A percentile compares a stretch with the other conserved stretches of the same genome.
phyloP scores from a whole-genome alignment of 2,329 filamentous ascomycete species.

The Xylaria sp. region DNA sequence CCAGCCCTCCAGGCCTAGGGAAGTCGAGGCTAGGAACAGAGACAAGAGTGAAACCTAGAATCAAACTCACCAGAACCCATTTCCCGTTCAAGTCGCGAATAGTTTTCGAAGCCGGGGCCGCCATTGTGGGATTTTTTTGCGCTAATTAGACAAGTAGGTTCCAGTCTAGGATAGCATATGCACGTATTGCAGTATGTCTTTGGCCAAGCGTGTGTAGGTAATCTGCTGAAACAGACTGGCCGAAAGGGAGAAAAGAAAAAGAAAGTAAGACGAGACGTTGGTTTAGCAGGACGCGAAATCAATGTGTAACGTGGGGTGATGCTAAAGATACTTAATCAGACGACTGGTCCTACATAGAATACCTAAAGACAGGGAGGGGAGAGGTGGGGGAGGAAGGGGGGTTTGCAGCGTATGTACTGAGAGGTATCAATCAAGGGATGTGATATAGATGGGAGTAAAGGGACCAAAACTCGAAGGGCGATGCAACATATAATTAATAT shows the following conservation, averaged over 20 bases:
- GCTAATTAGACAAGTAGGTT: not conserved
- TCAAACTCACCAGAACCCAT: slow-evolving; percentile 71
- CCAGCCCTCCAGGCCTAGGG: not conserved
- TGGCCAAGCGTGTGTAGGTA: too few relatives aligned
- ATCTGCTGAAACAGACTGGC: not conserved
- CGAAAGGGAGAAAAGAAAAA: too few relatives aligned
- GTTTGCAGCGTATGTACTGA: too few relatives aligned
- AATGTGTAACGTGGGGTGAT: slow-evolving; percentile 3
- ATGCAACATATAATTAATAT: not conserved
- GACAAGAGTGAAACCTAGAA: not conserved
- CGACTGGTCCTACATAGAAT: too few relatives aligned
- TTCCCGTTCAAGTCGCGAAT: slow-evolving; percentile 74
- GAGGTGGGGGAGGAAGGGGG: too few relatives aligned
- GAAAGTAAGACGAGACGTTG: not conserved
- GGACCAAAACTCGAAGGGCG: too few relatives aligned
- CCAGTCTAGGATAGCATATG: not conserved
- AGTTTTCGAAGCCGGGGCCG: slow-evolving; percentile 74
- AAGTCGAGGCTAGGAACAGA: not conserved
- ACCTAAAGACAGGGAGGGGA: not conserved
- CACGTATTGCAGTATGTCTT: not conserved
- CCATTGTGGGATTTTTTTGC: slow-evolving; percentile 61
- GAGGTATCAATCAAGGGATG: not conserved
- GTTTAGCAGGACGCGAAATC: not conserved
- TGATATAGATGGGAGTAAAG: too few relatives aligned
- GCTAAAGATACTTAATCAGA: not conserved